These are phyloP conservation scores for Tribonema minus DNA, from an alignment of 108 stramenopile species.

Conservation along the genomic window DNA sequence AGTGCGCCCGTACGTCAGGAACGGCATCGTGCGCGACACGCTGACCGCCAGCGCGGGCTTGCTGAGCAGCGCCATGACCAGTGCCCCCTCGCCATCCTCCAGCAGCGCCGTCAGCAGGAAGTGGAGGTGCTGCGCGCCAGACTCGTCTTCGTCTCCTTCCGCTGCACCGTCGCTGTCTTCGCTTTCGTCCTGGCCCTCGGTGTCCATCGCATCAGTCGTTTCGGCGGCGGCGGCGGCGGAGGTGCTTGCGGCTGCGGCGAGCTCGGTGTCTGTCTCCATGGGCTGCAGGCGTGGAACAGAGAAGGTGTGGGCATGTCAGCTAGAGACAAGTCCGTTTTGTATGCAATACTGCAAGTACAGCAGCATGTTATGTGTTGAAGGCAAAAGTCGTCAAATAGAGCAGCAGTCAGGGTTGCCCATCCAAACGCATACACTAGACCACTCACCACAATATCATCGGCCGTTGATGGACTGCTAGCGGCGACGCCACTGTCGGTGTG, in stretches of 20 bases:
- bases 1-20: constrained; percentile 41
- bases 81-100: constrained; percentile 36
- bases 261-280: not conserved
- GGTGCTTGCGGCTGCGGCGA: not conserved
- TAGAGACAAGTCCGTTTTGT: too few species aligned
- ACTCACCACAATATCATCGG: too few species aligned
- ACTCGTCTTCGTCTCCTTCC: not conserved
- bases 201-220: not conserved
- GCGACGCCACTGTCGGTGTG: too few species aligned
- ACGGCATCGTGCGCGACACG: constrained; percentile 40
- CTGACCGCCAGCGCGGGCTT: constrained; percentile 32
- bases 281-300: too few species aligned
- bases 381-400: too few species aligned
- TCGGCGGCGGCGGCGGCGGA: not conserved
- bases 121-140: constrained; percentile 5
- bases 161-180: not conserved
- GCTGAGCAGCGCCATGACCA: constrained; percentile 23
- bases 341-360: too few species aligned
- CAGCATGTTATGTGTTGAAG: too few species aligned
- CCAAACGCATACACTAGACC: too few species aligned
- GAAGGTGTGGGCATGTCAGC: too few species aligned
- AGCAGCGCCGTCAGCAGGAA: constrained; percentile 32
- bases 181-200: not conserved
- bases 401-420: too few species aligned
- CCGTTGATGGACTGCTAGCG: too few species aligned